These are phyloP conservation scores for Allium fistulosum DNA, from an alignment of 106 monocot genomes.

Conservation along the genomic window DNA sequence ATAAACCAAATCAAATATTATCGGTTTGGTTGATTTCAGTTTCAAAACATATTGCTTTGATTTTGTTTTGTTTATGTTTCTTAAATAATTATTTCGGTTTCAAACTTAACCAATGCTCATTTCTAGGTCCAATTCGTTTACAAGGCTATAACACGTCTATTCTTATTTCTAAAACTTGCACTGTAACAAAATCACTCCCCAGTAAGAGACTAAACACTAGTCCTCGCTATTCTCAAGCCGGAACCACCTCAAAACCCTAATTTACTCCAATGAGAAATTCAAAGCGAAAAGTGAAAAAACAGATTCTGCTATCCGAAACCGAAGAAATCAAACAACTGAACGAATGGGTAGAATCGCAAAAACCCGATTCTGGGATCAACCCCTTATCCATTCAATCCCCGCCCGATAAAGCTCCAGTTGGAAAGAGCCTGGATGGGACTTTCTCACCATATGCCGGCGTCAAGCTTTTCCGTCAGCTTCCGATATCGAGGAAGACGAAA, in stretches of 20 bases:
- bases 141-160: no score
- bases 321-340: slow-evolving; percentile 70
- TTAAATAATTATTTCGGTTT: no score
- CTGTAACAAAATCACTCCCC: no score
- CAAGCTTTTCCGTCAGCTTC: slow-evolving; percentile 65
- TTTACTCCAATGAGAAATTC: slow-evolving; percentile 5
- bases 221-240: neutral
- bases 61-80: no score
- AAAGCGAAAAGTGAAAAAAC: slow-evolving; percentile 28
- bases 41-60: no score
- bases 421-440: slow-evolving; percentile 16
- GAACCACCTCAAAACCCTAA: neutral
- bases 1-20: no score
- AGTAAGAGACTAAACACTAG: no score
- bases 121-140: no score
- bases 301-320: slow-evolving; percentile 40
- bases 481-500: slow-evolving; percentile 80
- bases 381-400: slow-evolving; percentile 54
- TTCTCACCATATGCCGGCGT: slow-evolving; percentile 54
- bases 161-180: no score
- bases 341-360: slow-evolving; percentile 65
- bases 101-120: no score
- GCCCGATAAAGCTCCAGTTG: slow-evolving; percentile 24
- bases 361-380: slow-evolving; percentile 59
- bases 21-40: no score